Base-by-base conservation (phyloP, 345 rosid species). In the Ailanthus altissimus region DNA sequence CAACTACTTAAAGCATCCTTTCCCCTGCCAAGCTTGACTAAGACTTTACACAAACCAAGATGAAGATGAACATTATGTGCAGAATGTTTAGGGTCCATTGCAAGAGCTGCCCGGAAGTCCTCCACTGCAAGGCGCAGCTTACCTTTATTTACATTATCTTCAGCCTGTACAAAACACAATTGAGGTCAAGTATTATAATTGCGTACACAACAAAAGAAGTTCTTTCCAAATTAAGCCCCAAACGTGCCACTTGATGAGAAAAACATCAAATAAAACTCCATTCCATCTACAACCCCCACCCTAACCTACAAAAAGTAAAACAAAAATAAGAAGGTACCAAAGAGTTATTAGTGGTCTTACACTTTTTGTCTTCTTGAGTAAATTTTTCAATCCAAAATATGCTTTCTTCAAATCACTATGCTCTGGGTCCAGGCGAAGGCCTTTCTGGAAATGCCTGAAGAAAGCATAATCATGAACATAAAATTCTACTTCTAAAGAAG, bases 341-440 rank as follows among this genome's bases (percentile, higher is more conserved):
- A 67, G 28, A 74, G 16, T 36, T 77, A 2, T 49, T 70, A n/a
- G 15, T 40, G 56, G 62, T 76, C 95, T 86, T 81, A 96, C 98
- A 80, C 92, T 89, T 87, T 97, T 94, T 56, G 97, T 92, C 86
- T 97, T 97, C 89, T 97, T 97, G 63, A 94, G 90, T 76, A 97
- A 85, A 78, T 92, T 97, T 82, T 97, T 97, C 83, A 97, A 79
- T 46, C 93, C 97, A 84, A 97, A 94, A 85, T 94, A 97, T 46
- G 98, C 97, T 82, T 97, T 97, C 89, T 97, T 97, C 74, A 94
- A 86, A 76, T 88, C 93, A 81, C 90, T 75, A 75, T 97, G 99
- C 86, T 97, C 99, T 46, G 99, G 99, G 82, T 97, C 99, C 57
- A 90, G 91, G 42, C 98, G 97, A 50, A 97, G 97, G 32, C 99